These are phyloP conservation scores for Suhomyces xylopsoci DNA, from an alignment of 805 yeast genomes.

Conservation along the genomic window DNA sequence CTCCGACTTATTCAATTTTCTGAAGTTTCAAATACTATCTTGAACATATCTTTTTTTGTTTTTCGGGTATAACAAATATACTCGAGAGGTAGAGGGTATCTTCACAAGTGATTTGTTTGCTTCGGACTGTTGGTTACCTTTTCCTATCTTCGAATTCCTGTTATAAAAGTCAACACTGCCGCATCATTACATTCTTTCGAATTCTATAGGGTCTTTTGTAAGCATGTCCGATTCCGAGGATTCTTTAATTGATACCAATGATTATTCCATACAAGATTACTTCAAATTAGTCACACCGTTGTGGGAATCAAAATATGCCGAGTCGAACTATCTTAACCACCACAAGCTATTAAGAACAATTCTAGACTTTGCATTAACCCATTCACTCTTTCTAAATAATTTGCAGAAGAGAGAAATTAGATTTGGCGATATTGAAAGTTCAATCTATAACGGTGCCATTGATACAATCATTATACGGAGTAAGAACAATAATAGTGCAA, in stretches of 20 bases:
- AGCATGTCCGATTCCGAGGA: conserved; percentile 19
- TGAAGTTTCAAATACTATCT: not conserved
- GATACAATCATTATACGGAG: conserved; percentile 5
- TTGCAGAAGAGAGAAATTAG: conserved; percentile 24
- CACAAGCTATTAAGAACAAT: conserved; percentile 24
- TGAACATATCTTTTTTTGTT: not conserved
- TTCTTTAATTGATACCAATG: conserved; percentile 11
- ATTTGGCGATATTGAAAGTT: conserved; percentile 15
- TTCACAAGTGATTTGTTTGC: not conserved
- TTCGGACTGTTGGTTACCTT: not conserved
- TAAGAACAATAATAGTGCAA: not conserved
- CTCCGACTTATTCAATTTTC: not conserved
- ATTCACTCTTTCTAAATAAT: conserved; percentile 17
- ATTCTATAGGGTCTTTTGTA: not conserved
- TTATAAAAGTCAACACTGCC: not conserved
- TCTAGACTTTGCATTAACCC: conserved; percentile 24
- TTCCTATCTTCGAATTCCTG: not conserved
- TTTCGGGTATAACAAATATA: not conserved
- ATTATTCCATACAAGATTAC: conserved; percentile 18
- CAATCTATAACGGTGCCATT: not conserved
- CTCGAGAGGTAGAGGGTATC: not conserved
- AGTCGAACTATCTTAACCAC: conserved; percentile 12
- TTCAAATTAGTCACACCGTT: conserved; percentile 16
- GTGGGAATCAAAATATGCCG: conserved; percentile 11
- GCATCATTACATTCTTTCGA: not conserved